phyloP scores from a whole-genome alignment of 768 basidiomycete genomes.

The Termitomyces sp. region DNA sequence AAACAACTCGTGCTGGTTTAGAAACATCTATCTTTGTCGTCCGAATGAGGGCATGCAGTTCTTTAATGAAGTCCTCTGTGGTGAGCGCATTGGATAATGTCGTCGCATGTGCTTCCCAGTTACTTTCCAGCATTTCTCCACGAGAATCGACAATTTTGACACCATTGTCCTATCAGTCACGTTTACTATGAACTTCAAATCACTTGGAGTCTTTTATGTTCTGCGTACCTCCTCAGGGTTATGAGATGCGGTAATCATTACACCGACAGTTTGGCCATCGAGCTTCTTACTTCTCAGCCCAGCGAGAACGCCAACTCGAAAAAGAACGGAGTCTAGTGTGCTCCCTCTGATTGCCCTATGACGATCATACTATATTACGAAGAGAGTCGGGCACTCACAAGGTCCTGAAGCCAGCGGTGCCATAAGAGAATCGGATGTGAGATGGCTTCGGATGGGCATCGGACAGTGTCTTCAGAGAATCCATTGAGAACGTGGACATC shows the following conservation, averaged over 20 bases:
- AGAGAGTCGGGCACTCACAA: constrained; percentile 50
- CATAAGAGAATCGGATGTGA: constrained; percentile 76
- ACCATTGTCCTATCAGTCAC: constrained; percentile 81
- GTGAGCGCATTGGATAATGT: constrained; percentile 79
- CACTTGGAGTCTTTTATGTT: constrained; percentile 9
- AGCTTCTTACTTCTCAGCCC: constrained; percentile 87
- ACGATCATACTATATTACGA: constrained; percentile 11
- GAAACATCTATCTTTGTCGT: constrained; percentile 72
- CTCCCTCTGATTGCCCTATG: constrained; percentile 46
- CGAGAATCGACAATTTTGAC: constrained; percentile 97
- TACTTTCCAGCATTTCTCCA: constrained; percentile 94
- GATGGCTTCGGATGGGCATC: constrained; percentile 73
- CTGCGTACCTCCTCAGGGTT: constrained; percentile 87
- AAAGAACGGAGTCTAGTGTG: constrained; percentile 86
- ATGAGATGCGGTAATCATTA: constrained; percentile 99
- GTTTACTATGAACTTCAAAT: constrained; percentile 6
- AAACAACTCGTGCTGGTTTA: constrained; percentile 80
- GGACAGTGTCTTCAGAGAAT: constrained; percentile 47
- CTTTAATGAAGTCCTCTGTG: constrained; percentile 68
- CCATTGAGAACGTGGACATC: constrained; percentile 39
- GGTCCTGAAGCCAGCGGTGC: constrained; percentile 93
- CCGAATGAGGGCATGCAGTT: constrained; percentile 61
- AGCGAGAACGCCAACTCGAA: constrained; percentile 89
- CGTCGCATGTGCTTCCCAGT: constrained; percentile 92
- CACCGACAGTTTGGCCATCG: constrained; percentile 90